Conservation (phyloP, 176 grass and related monocot genomes). For the Hordeum vulgare region MorexV3_pseudomolecules_assembly NC_058524.1:620560784-620561283, state of each 20-base stretch:
- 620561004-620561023: background rate
- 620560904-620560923: background rate
- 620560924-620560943: background rate
- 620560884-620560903: background rate
- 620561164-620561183: background rate
- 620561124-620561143: background rate
- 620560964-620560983: background rate
- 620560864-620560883: background rate
- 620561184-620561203: background rate
- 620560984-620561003: background rate
- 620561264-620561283: background rate
- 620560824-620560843: background rate
- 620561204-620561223: background rate
- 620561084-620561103: background rate
- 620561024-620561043: background rate
- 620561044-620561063: background rate
- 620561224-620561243: background rate
- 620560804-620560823: background rate
- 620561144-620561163: background rate
- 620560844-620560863: background rate
- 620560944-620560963: background rate
- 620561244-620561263: background rate
- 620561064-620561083: background rate
- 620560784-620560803: background rate
- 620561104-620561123: background rate